phyloP scores from a whole-genome alignment of 345 rosid species.

The Mangifera indica region DNA sequence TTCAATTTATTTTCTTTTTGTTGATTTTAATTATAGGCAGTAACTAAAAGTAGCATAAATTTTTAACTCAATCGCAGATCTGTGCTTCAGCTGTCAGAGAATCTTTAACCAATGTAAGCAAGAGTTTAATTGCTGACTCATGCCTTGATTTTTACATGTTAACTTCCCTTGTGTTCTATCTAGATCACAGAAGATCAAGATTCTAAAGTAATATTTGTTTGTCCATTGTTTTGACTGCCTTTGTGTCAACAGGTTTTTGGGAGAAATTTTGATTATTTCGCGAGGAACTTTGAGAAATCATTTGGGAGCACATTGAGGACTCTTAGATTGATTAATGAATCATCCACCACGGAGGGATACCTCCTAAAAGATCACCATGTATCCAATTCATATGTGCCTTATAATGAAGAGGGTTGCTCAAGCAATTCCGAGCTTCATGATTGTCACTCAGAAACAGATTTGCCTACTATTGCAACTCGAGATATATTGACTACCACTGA shows the following conservation, averaged over 20 bases:
- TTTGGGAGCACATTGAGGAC: conserved; percentile 82
- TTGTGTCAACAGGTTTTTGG: conserved; percentile 69
- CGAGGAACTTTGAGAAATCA: conserved; percentile 72
- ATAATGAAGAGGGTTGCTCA: conserved; percentile 11
- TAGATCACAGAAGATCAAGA: conserved; percentile 1
- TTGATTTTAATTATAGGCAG: not conserved
- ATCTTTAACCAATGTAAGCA: conserved; percentile 87
- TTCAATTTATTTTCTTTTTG: not conserved
- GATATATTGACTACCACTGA: conserved; percentile 30
- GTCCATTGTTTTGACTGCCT: conserved; percentile 24
- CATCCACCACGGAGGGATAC: conserved; percentile 28
- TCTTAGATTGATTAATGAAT: conserved; percentile 61
- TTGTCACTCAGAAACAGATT: conserved; percentile 34
- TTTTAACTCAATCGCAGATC: conserved; percentile 51
- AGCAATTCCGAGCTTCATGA: conserved; percentile 27
- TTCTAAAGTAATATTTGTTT: conserved; percentile 24
- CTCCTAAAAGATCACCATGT: conserved; percentile 24
- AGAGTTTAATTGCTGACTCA: conserved; percentile 38
- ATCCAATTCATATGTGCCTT: conserved; percentile 25
- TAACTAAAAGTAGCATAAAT: not conserved
- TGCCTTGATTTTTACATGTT: conserved; percentile 36
- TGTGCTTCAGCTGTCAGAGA: conserved; percentile 81
- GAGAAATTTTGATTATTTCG: conserved; percentile 57
- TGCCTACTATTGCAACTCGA: conserved; percentile 24
- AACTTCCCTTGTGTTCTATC: conserved; percentile 25